A percentile compares a stretch with the other conserved stretches of the same genome.
Evolutionary conservation across 2,329 filamentous ascomycete species (phyloP).

Genomic region (Emergomyces africanus): DNA sequence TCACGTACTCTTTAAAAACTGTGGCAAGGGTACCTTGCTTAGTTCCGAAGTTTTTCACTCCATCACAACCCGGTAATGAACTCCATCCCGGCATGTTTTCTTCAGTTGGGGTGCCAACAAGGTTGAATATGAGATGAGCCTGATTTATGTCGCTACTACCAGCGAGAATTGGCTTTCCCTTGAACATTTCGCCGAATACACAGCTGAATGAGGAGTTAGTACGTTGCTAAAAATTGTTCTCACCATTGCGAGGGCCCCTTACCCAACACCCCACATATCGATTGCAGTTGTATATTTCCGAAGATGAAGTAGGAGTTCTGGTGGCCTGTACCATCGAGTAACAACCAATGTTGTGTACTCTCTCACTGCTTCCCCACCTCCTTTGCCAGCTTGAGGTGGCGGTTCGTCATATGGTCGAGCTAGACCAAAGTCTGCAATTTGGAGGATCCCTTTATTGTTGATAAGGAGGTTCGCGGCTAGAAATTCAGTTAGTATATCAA

Average conservation of each 20-base stretch:
- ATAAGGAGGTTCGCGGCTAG: constrained; percentile 85
- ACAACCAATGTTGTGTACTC: constrained; percentile 97
- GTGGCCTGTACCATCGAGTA: constrained; percentile 92
- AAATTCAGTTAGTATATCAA: neutral
- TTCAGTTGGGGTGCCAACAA: constrained; percentile 81
- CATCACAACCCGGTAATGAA: constrained; percentile 66
- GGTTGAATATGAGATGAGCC: constrained; percentile 82
- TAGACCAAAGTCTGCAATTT: constrained; percentile 95
- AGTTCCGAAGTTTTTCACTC: constrained; percentile 48
- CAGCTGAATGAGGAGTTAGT: constrained; percentile 45
- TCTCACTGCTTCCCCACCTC: constrained; percentile 70
- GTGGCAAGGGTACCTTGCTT: constrained; percentile 54
- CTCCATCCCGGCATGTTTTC: constrained; percentile 90
- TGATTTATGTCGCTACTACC: constrained; percentile 84
- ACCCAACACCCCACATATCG: constrained; percentile 97
- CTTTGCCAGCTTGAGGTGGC: constrained; percentile 60
- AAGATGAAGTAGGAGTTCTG: constrained; percentile 78
- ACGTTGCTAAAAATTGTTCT: constrained; percentile 10
- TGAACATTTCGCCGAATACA: constrained; percentile 96
- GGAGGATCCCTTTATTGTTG: constrained; percentile 81
- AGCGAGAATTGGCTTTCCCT: constrained; percentile 80
- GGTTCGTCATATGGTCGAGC: constrained; percentile 85
- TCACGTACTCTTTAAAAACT: constrained; percentile 57
- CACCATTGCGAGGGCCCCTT: constrained; percentile 23
- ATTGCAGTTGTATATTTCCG: constrained; percentile 93